Base-by-base conservation (phyloP, 2,329 filamentous ascomycete species). In the Thielaviopsis ethacetica region DNA sequence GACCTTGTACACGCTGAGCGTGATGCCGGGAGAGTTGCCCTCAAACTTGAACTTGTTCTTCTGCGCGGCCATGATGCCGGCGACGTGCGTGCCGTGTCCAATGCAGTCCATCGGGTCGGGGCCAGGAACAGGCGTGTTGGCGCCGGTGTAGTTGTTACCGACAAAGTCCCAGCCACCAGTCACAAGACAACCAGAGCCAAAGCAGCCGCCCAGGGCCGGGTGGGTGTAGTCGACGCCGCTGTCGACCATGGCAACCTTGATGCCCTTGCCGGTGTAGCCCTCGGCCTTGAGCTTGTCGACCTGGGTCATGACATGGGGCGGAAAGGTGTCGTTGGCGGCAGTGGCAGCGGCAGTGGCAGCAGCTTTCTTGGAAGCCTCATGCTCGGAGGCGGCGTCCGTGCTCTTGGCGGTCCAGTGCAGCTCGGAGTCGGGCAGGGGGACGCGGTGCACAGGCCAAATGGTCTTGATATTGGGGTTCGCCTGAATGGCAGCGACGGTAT, bases 171-270 rank as follows among this genome's bases (percentile, higher is more conserved):
- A 73, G 2, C 77, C 76, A 61, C 71, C 71, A 6, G 69, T 68
- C 13, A 80, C 71, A 27, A 76, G 68, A 62, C 71, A 77, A 0
- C 74, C 76, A 17, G 69, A 63, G 1, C 77, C 77, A 61, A 79
- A 79, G 56, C 76, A 75, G 3, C 76, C 76, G 13, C 77, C 77
- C 1, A 80, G 71, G 7, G 75, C 74, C 13, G 75, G 75, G 60
- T 77, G 76, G 9, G 65, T 69, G 64, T 79, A 79, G 64, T 80
- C 77, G 26, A 78, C 67, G 4, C 67, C 66, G 0, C 64, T 65
- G 61, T 75, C 71, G 52, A 76, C 66, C 30, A 76, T 65, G 5
- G 68, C 74, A 19, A 78, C 67, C 22, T 69, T 70, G 30, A 75
- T 64, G 1, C 75, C 74, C 49, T 73, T 70, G 21, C 76, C 75